Conservation (phyloP, 2,329 filamentous ascomycete species). For the Aspergillus quadricinctus region DNA sequence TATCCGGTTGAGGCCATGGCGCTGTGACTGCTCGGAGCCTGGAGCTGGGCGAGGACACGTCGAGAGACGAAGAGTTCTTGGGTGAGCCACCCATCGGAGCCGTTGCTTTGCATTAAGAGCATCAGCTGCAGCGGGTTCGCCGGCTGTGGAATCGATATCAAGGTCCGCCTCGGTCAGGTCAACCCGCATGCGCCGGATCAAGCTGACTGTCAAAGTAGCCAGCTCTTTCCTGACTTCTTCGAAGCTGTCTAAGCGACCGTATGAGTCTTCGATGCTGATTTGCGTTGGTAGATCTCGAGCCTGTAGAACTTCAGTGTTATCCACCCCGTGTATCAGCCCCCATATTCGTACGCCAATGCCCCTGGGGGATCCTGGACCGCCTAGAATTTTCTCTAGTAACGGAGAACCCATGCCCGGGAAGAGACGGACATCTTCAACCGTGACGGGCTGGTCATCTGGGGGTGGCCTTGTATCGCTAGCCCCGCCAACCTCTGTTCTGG, state of each 20-base stretch:
- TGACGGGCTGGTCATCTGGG: constrained; percentile 51
- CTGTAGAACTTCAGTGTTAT: constrained; percentile 67
- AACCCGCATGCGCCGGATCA: constrained; percentile 71
- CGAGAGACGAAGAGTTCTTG: constrained; percentile 75
- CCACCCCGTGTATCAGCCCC: constrained; percentile 75
- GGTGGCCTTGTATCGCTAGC: background rate
- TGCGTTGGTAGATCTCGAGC: constrained; percentile 72
- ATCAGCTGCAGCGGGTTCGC: constrained; percentile 5
- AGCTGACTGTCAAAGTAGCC: constrained; percentile 60
- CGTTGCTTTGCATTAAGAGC: constrained; percentile 16
- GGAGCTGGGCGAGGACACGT: constrained; percentile 60
- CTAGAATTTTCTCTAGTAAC: constrained; percentile 64
- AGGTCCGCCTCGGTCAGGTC: constrained; percentile 63
- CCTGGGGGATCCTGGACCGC: constrained; percentile 64
- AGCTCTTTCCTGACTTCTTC: constrained; percentile 65
- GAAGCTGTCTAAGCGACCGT: constrained; percentile 63
- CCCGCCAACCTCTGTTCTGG: background rate
- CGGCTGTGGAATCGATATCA: constrained; percentile 14
- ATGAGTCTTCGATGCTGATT: constrained; percentile 94
- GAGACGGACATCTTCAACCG: constrained; percentile 61
- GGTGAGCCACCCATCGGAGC: constrained; percentile 70
- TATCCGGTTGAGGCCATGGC: constrained; percentile 62
- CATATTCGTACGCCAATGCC: constrained; percentile 71
- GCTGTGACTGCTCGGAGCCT: constrained; percentile 51
- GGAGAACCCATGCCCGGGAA: constrained; percentile 60